Base-by-base conservation (phyloP, 2,329 filamentous ascomycete genomes). In the Tolypocladium capitatum region DNA sequence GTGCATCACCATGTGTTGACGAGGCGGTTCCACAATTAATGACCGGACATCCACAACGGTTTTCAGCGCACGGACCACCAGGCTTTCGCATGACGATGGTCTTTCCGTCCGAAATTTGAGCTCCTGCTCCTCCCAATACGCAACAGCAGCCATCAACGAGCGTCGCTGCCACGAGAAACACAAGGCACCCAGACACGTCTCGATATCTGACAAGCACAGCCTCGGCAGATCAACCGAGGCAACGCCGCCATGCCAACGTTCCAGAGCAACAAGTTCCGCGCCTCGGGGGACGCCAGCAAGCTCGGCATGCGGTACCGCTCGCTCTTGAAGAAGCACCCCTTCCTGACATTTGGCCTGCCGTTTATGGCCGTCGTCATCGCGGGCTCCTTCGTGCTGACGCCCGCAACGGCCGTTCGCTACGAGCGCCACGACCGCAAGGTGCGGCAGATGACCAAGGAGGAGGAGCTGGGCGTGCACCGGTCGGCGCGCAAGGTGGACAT, bases 401-500 rank as follows among this genome's bases (percentile, higher is more conserved):
- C 91, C 1, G 92, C 91, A 5, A 91, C 94, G 21, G 92, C 94
- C 14, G 73, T 98, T 44, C 80, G 94, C 49, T 98, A 97, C 68
- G 92, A 98, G 69, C 81, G 86, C 52, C 82, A 96, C 61, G 92
- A 98, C 63, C 80, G 88, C 53, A 91, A 87, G 69, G 87, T 96
- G 50, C 78, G 85, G 59, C 85, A 90, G 68, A 67, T 97, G 69
- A 85, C 79, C 50, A 81, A 85, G 57, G 86, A 96, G 50, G 89
- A 98, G 65, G 86, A 87, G 58, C 73, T 98, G 63, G 83, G 87
- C 13, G 74, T 97, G 47, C 83, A 86, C 46, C 84, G 81, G 66
- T 72, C 70, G 46, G 77, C 75, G 55, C 75, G 82, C 54, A 86
- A 78, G 65, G 82, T 89, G 53, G 85, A 84, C 69, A 84, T 87